Conservation (phyloP, 371 early-diverging fungal genomes). For the Apophysomyces sp. region DNA sequence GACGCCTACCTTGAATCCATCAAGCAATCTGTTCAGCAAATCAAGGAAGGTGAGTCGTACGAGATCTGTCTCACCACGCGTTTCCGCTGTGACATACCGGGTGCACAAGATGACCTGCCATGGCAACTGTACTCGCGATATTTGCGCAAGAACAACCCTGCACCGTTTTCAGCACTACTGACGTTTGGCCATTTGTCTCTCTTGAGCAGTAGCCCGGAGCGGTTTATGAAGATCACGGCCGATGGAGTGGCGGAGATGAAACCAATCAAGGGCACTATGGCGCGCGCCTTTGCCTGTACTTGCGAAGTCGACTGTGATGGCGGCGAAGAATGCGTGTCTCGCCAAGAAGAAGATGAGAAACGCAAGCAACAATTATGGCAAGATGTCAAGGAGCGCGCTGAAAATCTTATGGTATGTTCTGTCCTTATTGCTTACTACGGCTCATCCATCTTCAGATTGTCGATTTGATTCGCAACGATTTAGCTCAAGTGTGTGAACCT, state of each 20-base stretch:
- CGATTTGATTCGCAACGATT: constrained; percentile 94
- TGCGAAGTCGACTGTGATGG: constrained; percentile 36
- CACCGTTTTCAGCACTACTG: constrained; percentile 84
- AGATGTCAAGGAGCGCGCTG: constrained; percentile 91
- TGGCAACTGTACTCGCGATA: constrained; percentile 60
- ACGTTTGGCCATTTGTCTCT: constrained; percentile 42
- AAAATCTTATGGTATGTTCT: constrained; percentile 87
- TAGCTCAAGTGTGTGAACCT: constrained; percentile 70
- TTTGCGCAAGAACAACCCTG: constrained; percentile 80
- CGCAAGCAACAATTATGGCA: constrained; percentile 54
- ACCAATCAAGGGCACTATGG: constrained; percentile 94
- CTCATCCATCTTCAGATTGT: constrained; percentile 70
- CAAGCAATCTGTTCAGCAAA: constrained; percentile 59
- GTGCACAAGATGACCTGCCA: constrained; percentile 7
- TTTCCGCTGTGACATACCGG: constrained; percentile 42
- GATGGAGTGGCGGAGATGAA: constrained; percentile 82
- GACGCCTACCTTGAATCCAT: constrained; percentile 69
- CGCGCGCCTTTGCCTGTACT: constrained; percentile 46
- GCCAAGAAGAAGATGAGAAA: constrained; percentile 45
- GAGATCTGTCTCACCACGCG: constrained; percentile 93
- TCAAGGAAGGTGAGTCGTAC: constrained; percentile 90
- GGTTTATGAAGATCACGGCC: constrained; percentile 68
- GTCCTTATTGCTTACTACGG: not conserved
- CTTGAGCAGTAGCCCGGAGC: constrained; percentile 82
- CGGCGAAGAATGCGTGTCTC: constrained; percentile 28